Evolutionary conservation across 1,284 basidiomycete species (phyloP).

Genomic region (Ustilago lituana): DNA sequence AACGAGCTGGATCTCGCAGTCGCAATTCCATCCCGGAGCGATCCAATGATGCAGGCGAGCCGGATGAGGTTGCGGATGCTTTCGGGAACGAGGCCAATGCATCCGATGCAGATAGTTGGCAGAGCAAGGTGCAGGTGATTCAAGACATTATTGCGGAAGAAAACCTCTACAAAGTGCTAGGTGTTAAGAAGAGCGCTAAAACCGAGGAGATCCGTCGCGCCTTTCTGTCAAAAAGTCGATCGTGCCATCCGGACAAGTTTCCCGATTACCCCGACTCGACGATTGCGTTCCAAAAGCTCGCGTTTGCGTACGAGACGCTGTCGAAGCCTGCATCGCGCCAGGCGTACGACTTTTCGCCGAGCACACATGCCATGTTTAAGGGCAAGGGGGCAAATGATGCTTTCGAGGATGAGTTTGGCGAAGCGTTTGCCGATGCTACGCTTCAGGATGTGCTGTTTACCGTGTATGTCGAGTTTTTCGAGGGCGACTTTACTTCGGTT

Average conservation of each 20-base stretch:
- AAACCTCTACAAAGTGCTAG: constrained; percentile 79
- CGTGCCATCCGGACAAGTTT: constrained; percentile 88
- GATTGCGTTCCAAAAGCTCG: constrained; percentile 83
- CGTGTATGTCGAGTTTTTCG: constrained; percentile 81
- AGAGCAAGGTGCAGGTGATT: constrained; percentile 44
- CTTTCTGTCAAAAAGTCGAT: constrained; percentile 78
- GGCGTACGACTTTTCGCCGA: constrained; percentile 73
- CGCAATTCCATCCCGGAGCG: not conserved
- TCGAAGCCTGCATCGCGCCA: constrained; percentile 77
- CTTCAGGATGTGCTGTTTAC: constrained; percentile 78
- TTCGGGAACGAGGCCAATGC: not conserved
- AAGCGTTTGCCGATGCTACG: constrained; percentile 45
- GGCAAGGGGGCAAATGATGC: constrained; percentile 42
- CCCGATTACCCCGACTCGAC: constrained; percentile 78
- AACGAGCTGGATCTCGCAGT: constrained; percentile 6
- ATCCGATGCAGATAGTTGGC: constrained; percentile 14
- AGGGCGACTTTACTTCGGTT: constrained; percentile 74
- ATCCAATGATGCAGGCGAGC: not conserved
- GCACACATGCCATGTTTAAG: constrained; percentile 46
- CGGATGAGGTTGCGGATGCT: not conserved
- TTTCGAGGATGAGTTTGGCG: constrained; percentile 49
- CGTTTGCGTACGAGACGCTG: constrained; percentile 82
- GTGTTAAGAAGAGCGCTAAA: constrained; percentile 71
- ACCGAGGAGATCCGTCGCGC: constrained; percentile 79
- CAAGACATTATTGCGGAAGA: constrained; percentile 54